Evolutionary conservation across 2,329 filamentous ascomycete genomes (phyloP).

Genomic region (Fusarium temperatum): DNA sequence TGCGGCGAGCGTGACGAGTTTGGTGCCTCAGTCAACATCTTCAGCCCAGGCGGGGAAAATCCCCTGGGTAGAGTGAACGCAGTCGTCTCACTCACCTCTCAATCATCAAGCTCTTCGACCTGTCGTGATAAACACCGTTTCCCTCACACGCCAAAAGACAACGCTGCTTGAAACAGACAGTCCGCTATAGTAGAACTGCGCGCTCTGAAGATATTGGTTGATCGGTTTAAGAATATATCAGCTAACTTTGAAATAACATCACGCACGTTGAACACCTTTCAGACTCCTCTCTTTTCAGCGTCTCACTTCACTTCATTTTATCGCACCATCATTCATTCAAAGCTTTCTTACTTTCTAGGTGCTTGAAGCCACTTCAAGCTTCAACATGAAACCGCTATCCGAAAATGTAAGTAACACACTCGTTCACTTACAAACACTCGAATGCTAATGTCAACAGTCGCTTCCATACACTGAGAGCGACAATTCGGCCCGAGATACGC

Average conservation of each 20-base stretch:
- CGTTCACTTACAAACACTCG: background rate
- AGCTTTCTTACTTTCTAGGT: background rate
- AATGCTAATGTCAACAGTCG: slow-evolving; percentile 24
- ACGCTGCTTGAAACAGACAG: background rate
- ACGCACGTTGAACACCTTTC: background rate
- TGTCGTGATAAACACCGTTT: slow-evolving; percentile 3
- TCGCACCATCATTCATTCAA: background rate
- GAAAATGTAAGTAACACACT: slow-evolving; percentile 15
- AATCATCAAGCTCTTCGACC: background rate
- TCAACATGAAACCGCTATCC: slow-evolving; percentile 20
- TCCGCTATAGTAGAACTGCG: background rate
- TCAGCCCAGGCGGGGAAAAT: background rate
- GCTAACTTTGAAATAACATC: background rate
- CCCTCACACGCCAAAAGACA: background rate
- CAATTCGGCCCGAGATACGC: slow-evolving; percentile 34
- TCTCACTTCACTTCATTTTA: background rate
- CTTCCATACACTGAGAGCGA: slow-evolving; percentile 27
- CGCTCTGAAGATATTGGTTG: background rate
- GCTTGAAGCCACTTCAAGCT: background rate
- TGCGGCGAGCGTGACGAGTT: background rate
- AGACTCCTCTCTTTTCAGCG: background rate
- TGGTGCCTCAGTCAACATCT: slow-evolving; percentile 7
- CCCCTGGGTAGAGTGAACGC: background rate
- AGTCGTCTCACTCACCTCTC: background rate
- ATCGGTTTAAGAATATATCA: background rate